Percentiles rank a stretch among this genome's conserved stretches.
Evolutionary conservation across 1,284 basidiomycete species (phyloP).

Genomic region (Tilletia caries): DNA sequence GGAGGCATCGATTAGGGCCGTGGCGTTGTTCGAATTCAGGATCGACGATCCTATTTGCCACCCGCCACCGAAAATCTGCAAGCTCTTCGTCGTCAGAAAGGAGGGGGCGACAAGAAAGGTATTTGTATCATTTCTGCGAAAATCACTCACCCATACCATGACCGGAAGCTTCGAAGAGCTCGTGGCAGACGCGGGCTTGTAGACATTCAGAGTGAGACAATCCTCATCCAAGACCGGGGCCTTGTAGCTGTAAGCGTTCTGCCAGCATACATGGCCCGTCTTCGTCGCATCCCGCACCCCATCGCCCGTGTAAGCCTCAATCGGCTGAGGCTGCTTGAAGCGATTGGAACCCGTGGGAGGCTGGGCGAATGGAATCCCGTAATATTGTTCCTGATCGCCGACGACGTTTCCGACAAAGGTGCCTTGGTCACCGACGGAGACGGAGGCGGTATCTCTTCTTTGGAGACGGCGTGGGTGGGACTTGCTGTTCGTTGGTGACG

Average conservation of each 20-base stretch:
- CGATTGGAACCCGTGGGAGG: constrained; percentile 31
- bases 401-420: constrained; percentile 6
- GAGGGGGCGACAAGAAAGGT: no score
- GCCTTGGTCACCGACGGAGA: background rate
- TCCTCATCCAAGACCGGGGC: constrained; percentile 28
- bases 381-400: constrained; percentile 22
- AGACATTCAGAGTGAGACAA: constrained; percentile 37
- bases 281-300: constrained; percentile 24
- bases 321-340: constrained; percentile 32
- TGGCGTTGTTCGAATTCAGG: constrained; percentile 2
- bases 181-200: constrained; percentile 16
- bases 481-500: background rate
- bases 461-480: background rate
- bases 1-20: constrained; percentile 3
- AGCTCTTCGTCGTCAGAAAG: no score
- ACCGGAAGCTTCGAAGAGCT: constrained; percentile 3
- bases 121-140: no score
- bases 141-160: constrained; percentile 14
- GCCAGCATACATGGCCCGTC: constrained; percentile 27
- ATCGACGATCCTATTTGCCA: background rate
- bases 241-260: constrained; percentile 7
- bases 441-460: background rate
- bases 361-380: constrained; percentile 36
- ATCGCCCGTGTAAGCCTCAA: constrained; percentile 19
- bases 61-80: background rate